phyloP scores from a whole-genome alignment of 164 flowering plant genomes.

The Taxillus chinensis region DNA sequence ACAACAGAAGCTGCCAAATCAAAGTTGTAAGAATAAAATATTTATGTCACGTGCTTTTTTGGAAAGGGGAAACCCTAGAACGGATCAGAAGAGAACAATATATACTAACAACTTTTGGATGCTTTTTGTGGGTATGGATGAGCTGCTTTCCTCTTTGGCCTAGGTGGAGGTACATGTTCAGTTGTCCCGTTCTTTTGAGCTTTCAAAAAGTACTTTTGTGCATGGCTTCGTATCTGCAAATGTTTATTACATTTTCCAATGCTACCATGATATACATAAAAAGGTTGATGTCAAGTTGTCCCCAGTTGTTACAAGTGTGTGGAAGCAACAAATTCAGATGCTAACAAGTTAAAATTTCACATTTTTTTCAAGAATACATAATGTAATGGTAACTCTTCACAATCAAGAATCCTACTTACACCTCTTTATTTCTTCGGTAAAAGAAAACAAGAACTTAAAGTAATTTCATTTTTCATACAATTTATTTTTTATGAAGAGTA shows the following conservation, averaged over 20 bases:
- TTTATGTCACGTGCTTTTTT: not conserved
- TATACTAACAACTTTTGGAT: constrained; percentile 29
- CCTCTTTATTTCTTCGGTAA: too few species aligned
- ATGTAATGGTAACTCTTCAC: too few species aligned
- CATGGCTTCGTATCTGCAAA: constrained; percentile 47
- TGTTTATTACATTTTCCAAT: not conserved
- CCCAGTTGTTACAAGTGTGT: too few species aligned
- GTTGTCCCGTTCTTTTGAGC: constrained; percentile 48
- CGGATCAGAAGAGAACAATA: not conserved
- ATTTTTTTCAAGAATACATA: too few species aligned
- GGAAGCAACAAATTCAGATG: too few species aligned
- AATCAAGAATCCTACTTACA: too few species aligned
- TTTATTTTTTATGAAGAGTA: too few species aligned
- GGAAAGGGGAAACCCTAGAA: not conserved
- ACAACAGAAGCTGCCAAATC: constrained; percentile 13
- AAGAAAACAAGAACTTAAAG: too few species aligned
- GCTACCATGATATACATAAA: too few species aligned
- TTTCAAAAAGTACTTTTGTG: constrained; percentile 53
- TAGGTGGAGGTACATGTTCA: constrained; percentile 53
- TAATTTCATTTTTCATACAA: too few species aligned
- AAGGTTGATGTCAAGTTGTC: too few species aligned
- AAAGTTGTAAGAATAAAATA: not conserved
- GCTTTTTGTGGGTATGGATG: constrained; percentile 61
- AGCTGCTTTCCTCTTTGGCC: constrained; percentile 57
- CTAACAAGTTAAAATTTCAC: too few species aligned